Conservation (phyloP, 129 eudicot species). For the Flaveria bidentis region DNA sequence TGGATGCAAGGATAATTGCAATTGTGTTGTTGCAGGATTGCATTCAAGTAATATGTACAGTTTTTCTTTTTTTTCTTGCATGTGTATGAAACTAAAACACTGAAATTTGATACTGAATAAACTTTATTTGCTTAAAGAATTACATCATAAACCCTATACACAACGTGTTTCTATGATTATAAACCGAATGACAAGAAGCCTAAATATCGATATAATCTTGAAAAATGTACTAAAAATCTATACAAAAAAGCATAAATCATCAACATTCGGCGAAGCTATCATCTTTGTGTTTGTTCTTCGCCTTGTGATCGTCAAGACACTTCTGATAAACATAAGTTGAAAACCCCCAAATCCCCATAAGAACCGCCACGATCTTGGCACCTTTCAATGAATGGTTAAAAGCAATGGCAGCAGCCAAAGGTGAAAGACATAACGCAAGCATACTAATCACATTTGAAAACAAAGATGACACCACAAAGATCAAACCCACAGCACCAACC, state of each 20-base stretch:
- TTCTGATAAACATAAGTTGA: conserved; percentile 59
- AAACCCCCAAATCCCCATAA: conserved; percentile 79
- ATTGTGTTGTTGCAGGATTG: conserved; percentile 14
- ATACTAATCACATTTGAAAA: conserved; percentile 75
- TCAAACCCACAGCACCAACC: conserved; percentile 71
- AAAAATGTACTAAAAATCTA: conserved; percentile 4
- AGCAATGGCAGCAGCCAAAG: conserved; percentile 55
- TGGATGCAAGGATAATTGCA: conserved; percentile 14
- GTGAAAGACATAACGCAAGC: conserved; percentile 62
- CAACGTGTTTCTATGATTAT: conserved; percentile 22
- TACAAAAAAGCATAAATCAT: conserved; percentile 1
- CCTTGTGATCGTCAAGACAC: conserved; percentile 50
- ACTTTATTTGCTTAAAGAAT: conserved; percentile 12
- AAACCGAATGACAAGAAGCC: conserved; percentile 1
- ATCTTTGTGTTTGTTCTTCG: conserved; percentile 12
- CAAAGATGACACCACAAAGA: conserved; percentile 65
- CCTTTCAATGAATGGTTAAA: conserved; percentile 58
- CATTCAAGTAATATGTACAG: conserved; percentile 22
- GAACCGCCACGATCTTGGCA: conserved; percentile 57
- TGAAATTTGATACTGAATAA: conserved; percentile 1
- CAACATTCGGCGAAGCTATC: conserved; percentile 1
- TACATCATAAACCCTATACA: conserved; percentile 25
- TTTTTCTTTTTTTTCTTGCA: background rate
- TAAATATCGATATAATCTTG: background rate
- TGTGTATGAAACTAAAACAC: conserved; percentile 16